Evolutionary conservation across 169 alveolate species (phyloP).

Genomic region (Eimeria brunetti): DNA sequence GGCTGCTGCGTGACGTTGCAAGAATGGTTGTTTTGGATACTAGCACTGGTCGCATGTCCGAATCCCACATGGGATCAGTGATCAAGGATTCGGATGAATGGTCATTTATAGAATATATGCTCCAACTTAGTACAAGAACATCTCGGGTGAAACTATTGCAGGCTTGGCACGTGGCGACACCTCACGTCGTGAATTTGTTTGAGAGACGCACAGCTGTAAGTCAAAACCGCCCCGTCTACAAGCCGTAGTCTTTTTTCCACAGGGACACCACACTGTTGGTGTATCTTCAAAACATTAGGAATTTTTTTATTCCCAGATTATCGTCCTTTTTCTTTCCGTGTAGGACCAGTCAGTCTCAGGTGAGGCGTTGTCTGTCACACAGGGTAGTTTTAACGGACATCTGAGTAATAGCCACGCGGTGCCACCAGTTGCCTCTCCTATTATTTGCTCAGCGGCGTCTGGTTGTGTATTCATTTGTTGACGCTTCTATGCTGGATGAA

Average conservation of each 20-base stretch:
- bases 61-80: slow-evolving; percentile 67
- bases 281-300: neutral
- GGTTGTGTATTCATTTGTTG: slow-evolving; percentile 90
- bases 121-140: slow-evolving; percentile 73
- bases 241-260: neutral
- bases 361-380: neutral
- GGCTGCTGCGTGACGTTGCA: neutral
- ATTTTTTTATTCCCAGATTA: neutral
- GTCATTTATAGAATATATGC: slow-evolving; percentile 76
- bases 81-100: slow-evolving; percentile 78
- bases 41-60: slow-evolving; percentile 41
- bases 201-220: slow-evolving; percentile 75
- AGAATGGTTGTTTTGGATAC: slow-evolving; percentile 44
- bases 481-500: slow-evolving; percentile 89
- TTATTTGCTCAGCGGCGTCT: slow-evolving; percentile 83
- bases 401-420: neutral
- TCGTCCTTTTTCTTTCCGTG: neutral
- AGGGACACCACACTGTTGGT: neutral
- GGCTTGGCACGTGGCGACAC: slow-evolving; percentile 80
- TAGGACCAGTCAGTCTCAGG: neutral
- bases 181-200: slow-evolving; percentile 67
- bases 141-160: slow-evolving; percentile 81
- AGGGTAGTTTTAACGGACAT: neutral
- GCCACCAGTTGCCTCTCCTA: neutral
- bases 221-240: neutral